phyloP scores from a whole-genome alignment of 305 asterid genomes.

The Fraxinus baroniana region DNA sequence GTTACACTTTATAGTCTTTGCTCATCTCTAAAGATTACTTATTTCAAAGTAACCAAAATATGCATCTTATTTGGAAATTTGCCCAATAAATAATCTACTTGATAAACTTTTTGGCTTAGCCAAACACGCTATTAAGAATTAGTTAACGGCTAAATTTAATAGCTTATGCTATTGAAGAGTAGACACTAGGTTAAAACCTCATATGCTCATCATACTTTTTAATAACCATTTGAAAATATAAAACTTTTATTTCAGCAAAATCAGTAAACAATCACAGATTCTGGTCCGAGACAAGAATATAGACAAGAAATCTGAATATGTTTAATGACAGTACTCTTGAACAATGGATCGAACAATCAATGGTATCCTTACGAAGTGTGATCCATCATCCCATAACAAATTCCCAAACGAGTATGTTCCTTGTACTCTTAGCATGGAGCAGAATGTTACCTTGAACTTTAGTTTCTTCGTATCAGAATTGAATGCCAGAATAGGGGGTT shows the following conservation, averaged over 20 bases:
- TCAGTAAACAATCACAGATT: not conserved
- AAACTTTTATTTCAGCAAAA: not conserved
- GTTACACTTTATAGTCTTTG: no score
- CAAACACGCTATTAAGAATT: not conserved
- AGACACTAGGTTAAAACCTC: not conserved
- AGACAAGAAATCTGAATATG: not conserved
- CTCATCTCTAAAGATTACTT: no score
- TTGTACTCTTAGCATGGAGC: constrained; percentile 20
- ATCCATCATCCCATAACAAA: constrained; percentile 39
- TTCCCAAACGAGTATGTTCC: constrained; percentile 35
- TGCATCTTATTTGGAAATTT: not conserved
- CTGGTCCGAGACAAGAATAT: not conserved
- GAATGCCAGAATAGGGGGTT: constrained; percentile 27
- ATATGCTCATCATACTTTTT: not conserved
- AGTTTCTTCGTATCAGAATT: constrained; percentile 19
- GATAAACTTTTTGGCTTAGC: not conserved
- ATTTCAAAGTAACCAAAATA: not conserved
- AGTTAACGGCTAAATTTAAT: not conserved
- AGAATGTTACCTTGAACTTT: constrained; percentile 29
- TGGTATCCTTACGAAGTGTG: constrained; percentile 32
- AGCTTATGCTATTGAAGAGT: not conserved
- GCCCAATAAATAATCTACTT: not conserved
- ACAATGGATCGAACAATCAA: constrained; percentile 27
- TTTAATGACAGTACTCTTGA: not conserved
- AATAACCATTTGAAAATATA: not conserved